These are phyloP conservation scores for Talaromyces trachyspermus DNA, from an alignment of 495 filamentous ascomycete species.

Conservation along the genomic window DNA sequence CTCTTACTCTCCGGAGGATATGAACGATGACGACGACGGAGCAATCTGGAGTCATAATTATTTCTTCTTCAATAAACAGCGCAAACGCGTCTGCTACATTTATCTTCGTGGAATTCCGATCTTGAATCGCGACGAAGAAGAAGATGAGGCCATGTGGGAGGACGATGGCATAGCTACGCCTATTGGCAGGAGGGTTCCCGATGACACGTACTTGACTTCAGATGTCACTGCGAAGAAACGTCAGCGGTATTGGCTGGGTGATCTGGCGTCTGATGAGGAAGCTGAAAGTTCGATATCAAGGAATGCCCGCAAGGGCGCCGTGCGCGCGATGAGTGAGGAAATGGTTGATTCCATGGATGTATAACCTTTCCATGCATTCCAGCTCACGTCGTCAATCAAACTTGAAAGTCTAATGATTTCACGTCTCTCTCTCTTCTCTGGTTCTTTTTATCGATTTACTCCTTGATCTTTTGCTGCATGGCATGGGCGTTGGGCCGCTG, in stretches of 20 bases:
- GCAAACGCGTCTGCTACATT: conserved; percentile 91
- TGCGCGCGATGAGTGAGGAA: conserved; percentile 67
- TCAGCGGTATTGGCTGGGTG: conserved; percentile 74
- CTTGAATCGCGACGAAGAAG: conserved; percentile 48
- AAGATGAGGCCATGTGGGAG: conserved; percentile 35
- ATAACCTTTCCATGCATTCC: conserved; percentile 21
- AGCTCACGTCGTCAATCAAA: too few species aligned
- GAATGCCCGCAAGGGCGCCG: conserved; percentile 36
- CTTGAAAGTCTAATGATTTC: not conserved
- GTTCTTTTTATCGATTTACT: not conserved
- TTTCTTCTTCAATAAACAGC: conserved; percentile 92
- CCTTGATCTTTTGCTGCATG: conserved; percentile 3
- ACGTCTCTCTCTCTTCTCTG: not conserved
- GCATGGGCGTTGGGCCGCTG: conserved; percentile 7
- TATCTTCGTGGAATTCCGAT: conserved; percentile 82
- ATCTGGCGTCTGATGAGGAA: conserved; percentile 26
- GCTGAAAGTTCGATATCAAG: conserved; percentile 18
- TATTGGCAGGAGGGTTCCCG: conserved; percentile 40
- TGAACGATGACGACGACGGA: conserved; percentile 82
- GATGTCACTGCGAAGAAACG: conserved; percentile 62
- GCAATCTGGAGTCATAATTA: conserved; percentile 93
- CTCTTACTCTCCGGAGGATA: conserved; percentile 76
- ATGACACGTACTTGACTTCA: conserved; percentile 42
- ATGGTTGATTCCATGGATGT: conserved; percentile 65
- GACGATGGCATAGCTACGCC: conserved; percentile 34